Base-by-base conservation (phyloP, 208 protist genomes). In the Leishmania major region DNA sequence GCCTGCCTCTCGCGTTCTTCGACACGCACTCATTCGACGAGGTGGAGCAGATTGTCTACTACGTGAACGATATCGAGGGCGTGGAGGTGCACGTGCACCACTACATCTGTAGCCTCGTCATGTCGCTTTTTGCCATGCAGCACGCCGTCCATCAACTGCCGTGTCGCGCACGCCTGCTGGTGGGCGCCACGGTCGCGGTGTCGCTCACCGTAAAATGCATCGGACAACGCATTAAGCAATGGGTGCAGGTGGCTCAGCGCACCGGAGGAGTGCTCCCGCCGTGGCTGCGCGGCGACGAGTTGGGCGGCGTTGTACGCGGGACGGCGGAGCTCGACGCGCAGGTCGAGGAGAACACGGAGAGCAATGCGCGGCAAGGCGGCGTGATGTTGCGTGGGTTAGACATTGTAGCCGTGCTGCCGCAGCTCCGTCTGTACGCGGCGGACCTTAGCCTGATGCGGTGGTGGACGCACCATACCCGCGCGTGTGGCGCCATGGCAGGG, bases 31-130 rank as follows among this genome's bases (percentile, higher is more conserved):
- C 84, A 10, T 87, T 85, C 67, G 91, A 95, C 28, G 89, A 92
- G 76, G 78, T 96, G 28, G 93, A 96, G 84, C 84, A 90, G 76
- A 86, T 96, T 6, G 71, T 95, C 43, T 95, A 93, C 83, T 95
- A 95, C 85, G 84, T 90, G 3, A 94, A 95, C 79, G 93, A 96
- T 81, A 85, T 96, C 60, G 93, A 96, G 69, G 93, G 93, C 31
- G 90, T 96, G 11, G 93, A 96, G 78, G 91, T 96, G 73, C 89
- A 93, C 78, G 84, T 94, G 77, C 90, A 95, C 78, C 81, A 89
- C 45, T 94, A 88, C 77, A 13, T 91, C 53, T 85, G 86, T 43
- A 19, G 78, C 59, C 51, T 88, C 28, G 51, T 88, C 31, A 80
- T 75, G 40, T 86, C 87, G 1, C 72, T 85, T 22, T 82, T 84